Conservation (phyloP, 2,329 filamentous ascomycete species). For the Nothophaeocryptopus gaeumannii region DNA sequence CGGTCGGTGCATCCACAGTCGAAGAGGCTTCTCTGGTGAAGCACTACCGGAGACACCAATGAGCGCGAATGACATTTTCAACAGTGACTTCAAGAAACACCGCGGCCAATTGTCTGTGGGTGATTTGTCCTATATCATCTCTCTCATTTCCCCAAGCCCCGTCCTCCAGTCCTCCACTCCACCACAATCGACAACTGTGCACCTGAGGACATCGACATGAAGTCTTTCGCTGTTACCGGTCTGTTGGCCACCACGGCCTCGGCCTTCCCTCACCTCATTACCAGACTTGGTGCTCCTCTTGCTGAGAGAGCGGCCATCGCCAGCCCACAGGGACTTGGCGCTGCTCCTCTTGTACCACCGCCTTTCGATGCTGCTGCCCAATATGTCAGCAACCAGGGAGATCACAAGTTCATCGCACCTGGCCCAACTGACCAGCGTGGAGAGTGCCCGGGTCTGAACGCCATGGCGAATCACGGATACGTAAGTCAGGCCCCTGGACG, state of each 20-base stretch:
- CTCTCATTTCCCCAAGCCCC: no score
- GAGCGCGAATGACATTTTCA: no score
- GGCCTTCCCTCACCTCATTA: neutral
- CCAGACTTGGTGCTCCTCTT: neutral
- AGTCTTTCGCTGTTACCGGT: conserved; percentile 2
- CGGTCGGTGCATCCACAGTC: no score
- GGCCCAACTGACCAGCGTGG: conserved; percentile 28
- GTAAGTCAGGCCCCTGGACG: no score
- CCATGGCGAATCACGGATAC: conserved; percentile 23
- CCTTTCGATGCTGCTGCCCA: conserved; percentile 35
- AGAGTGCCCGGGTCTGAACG: conserved; percentile 33
- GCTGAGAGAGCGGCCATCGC: conserved; percentile 7
- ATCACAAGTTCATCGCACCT: conserved; percentile 30
- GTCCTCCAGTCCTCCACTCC: no score
- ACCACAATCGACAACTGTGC: no score
- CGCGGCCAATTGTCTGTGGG: no score
- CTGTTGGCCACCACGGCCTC: neutral
- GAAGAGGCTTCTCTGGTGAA: no score
- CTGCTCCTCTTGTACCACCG: conserved; percentile 27
- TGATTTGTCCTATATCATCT: no score
- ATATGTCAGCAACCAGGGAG: conserved; percentile 29
- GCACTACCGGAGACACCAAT: no score
- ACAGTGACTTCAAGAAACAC: no score
- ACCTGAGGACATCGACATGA: neutral
- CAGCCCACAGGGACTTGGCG: conserved; percentile 27